Evolutionary conservation across 225 moss, liverwort and hornwort genomes (phyloP), one percentile per base, ranked within the genome.

Genomic region (Polytrichum commune): DNA sequence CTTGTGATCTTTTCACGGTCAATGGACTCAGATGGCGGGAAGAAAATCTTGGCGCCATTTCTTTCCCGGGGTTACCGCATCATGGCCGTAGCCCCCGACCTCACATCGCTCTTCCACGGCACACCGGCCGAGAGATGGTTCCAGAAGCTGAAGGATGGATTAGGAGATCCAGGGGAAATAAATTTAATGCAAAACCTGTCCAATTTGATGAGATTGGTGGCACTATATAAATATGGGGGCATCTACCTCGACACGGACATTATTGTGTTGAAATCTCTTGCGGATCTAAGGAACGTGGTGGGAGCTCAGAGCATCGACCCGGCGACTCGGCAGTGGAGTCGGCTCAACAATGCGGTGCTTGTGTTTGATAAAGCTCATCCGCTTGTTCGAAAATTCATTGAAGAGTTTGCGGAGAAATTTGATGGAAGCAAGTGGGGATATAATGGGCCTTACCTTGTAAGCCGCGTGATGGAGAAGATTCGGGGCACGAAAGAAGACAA

Each of bases 171-270:
- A 4, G 91, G 91, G 1, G 68, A 74, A 35, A 91, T 91, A 25
- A 89, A 89, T 26, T 55, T 91, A 22, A 89, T 86, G 81, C 89
- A 91, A 35, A 91, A 91, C 53, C 29, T 91, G 58, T 91, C 91
- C 6, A 91, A 91, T 29, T 10, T 84, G 60, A 67, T 91, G 80
- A 89, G 91, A 29, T 57, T 91, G 19, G 76, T 73, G 16, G 86
- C 63, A 26, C 72, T 91, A 3, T 83, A 86, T 60, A 83, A 76
- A 64, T 91, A 86, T 63, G 91, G 91, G 6, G 91, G 91, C 19
- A 62, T 78, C 46, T 91, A 91, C 4, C 24, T 89, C 1, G 91
- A 91, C 79, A 86, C 72, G n/a, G 91, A 91, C 77, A 80, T 91
- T 23, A 27, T 91, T 0, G 64, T 89, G n/a, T 65, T 91, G 62